A percentile compares a stretch with the other conserved stretches of the same genome.
phyloP scores from a whole-genome alignment of 164 flowering plant species.

The Annona squamosa region DNA sequence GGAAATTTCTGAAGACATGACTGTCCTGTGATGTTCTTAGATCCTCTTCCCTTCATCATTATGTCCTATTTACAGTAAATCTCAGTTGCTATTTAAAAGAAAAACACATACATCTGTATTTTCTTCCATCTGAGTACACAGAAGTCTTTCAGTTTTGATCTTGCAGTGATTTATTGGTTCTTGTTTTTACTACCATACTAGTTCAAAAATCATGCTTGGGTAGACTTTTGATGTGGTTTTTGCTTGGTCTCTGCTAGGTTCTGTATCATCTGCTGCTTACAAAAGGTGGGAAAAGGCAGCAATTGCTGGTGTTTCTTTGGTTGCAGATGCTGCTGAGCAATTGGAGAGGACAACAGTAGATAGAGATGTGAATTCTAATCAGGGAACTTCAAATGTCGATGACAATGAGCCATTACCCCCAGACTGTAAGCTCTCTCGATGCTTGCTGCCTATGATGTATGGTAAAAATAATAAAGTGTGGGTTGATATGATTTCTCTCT shows the following conservation, averaged over 20 bases:
- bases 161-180: neutral
- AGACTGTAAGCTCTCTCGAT: constrained; percentile 14
- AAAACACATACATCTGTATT: neutral
- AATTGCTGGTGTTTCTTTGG: constrained; percentile 93
- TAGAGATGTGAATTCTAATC: constrained; percentile 31
- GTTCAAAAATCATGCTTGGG: neutral
- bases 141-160: neutral
- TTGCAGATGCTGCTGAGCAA: constrained; percentile 99
- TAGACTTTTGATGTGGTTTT: neutral
- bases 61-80: neutral
- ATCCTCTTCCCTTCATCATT: neutral
- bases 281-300: constrained; percentile 98
- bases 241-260: constrained; percentile 26
- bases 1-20: neutral
- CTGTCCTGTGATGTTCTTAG: neutral
- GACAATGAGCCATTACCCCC: constrained; percentile 5
- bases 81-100: neutral
- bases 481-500: constrained; percentile 10
- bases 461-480: neutral
- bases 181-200: neutral
- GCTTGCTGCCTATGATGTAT: neutral
- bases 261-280: constrained; percentile 57
- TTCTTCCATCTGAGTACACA: neutral
- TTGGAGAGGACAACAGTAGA: constrained; percentile 45
- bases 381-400: constrained; percentile 15